These are phyloP conservation scores for Lepidium aucheri DNA, from an alignment of 345 rosid genomes.

Conservation along the genomic window DNA sequence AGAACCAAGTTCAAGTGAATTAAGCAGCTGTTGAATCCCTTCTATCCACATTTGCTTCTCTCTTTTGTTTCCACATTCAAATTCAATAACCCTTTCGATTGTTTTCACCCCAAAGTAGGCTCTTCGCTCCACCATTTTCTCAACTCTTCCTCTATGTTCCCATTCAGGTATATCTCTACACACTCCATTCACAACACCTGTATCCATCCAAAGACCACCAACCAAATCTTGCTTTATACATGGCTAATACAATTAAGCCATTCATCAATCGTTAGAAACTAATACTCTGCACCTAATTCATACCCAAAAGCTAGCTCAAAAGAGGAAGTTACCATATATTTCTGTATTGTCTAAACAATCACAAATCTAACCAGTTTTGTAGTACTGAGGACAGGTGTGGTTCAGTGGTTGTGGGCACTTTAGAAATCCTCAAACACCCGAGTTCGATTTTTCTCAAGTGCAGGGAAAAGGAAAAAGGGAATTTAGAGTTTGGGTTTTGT, in stretches of 20 bases:
- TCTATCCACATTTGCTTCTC: conserved; percentile 77
- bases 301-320: too few relatives aligned
- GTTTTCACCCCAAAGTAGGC: conserved; percentile 77
- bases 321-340: too few relatives aligned
- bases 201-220: conserved; percentile 4
- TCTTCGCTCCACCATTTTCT: conserved; percentile 30
- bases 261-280: neutral
- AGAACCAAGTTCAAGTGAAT: conserved; percentile 28
- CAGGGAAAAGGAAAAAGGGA: too few relatives aligned
- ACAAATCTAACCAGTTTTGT: too few relatives aligned
- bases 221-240: neutral
- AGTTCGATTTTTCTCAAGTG: too few relatives aligned
- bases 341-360: too few relatives aligned
- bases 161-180: conserved; percentile 50
- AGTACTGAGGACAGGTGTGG: too few relatives aligned
- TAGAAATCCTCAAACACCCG: too few relatives aligned
- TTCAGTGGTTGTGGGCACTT: too few relatives aligned
- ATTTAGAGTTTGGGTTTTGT: too few relatives aligned
- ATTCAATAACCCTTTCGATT: conserved; percentile 63
- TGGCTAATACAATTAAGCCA: neutral
- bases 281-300: too few relatives aligned
- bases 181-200: conserved; percentile 66
- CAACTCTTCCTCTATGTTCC: conserved; percentile 47
- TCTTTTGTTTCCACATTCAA: conserved; percentile 57
- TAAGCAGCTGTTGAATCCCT: conserved; percentile 64